These are phyloP conservation scores for Marasmius fiardii DNA, from an alignment of 1,284 basidiomycete genomes.

Conservation along the genomic window DNA sequence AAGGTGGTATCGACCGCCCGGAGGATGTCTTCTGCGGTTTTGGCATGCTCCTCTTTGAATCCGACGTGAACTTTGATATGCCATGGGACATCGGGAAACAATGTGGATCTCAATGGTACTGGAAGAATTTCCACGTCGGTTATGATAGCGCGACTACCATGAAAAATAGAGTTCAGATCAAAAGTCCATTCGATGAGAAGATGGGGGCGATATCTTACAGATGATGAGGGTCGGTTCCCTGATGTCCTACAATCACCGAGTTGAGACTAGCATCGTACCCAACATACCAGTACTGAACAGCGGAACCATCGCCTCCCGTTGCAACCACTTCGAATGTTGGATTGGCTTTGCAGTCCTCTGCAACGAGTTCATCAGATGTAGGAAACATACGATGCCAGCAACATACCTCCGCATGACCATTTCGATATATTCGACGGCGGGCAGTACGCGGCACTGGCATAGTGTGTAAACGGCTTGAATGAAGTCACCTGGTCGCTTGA, in stretches of 20 bases:
- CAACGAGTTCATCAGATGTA: not conserved
- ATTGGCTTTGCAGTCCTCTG: conserved; percentile 29
- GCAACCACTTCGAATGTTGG: conserved; percentile 33
- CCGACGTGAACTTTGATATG: conserved; percentile 37
- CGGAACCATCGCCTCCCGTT: conserved; percentile 37
- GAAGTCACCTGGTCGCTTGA: not conserved
- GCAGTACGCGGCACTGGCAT: not conserved
- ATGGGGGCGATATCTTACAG: conserved; percentile 25
- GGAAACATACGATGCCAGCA: not conserved
- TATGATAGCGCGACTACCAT: conserved; percentile 29
- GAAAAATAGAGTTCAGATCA: not conserved
- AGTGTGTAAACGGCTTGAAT: not conserved
- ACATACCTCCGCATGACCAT: not conserved
- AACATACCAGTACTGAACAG: conserved; percentile 39
- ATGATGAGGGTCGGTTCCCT: conserved; percentile 35
- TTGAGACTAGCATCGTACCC: conserved; percentile 35
- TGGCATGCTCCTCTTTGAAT: conserved; percentile 35
- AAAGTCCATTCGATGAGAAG: not conserved
- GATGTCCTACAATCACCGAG: conserved; percentile 36
- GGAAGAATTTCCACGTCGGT: conserved; percentile 35
- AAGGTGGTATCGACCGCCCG: not conserved
- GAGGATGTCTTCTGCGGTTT: not conserved
- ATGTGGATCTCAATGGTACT: conserved; percentile 26
- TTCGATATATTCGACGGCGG: not conserved
- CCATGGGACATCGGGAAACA: conserved; percentile 42